A percentile compares a stretch with the other conserved stretches of the same genome.
These are phyloP conservation scores for Circinella minor DNA, from an alignment of 371 early-diverging fungal species.

Conservation along the genomic window DNA sequence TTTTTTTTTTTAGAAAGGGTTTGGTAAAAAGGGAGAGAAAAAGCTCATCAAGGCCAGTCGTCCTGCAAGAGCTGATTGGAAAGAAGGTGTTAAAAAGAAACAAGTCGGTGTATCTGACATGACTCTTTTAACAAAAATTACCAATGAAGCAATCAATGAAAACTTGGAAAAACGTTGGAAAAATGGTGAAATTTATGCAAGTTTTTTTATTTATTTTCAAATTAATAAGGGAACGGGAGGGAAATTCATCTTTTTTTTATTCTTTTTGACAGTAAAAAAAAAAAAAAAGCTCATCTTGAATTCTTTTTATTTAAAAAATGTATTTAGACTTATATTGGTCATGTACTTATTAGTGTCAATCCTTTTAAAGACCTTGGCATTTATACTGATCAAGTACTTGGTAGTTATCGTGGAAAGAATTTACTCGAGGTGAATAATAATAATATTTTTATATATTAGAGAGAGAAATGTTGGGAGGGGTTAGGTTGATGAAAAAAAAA, in stretches of 20 bases:
- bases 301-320: not conserved
- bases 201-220: constrained; percentile 13
- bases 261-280: too few relatives aligned
- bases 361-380: constrained; percentile 87
- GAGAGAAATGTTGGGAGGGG: too few relatives aligned
- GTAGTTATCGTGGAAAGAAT: constrained; percentile 83
- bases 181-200: constrained; percentile 86
- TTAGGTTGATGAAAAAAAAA: too few relatives aligned
- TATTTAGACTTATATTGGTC: constrained; percentile 82
- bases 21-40: constrained; percentile 50
- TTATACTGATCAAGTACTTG: constrained; percentile 76
- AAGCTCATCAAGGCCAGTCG: constrained; percentile 54
- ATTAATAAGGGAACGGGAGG: not conserved
- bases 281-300: not conserved
- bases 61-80: constrained; percentile 82
- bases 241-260: too few relatives aligned
- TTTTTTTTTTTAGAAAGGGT: constrained; percentile 29
- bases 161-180: constrained; percentile 85
- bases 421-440: constrained; percentile 70
- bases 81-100: constrained; percentile 81
- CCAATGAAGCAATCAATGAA: constrained; percentile 85
- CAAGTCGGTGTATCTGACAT: constrained; percentile 88
- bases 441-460: too few relatives aligned
- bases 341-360: constrained; percentile 89
- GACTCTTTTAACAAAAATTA: constrained; percentile 87